Evolutionary conservation across 1,139 yeast species (phyloP).

Genomic region (Magnusiomyces magnusii): DNA sequence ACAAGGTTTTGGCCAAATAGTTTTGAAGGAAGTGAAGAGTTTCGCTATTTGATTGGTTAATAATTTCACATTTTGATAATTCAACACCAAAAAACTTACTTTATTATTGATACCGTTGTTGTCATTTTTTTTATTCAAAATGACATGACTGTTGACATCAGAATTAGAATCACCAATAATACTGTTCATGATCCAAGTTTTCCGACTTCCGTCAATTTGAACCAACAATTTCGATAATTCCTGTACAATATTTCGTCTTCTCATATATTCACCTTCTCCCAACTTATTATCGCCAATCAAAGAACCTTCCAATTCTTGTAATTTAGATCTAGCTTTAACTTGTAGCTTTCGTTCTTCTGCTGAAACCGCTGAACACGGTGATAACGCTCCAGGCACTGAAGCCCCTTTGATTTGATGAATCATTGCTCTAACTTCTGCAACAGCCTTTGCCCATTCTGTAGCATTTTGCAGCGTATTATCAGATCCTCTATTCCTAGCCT

Average conservation of each 20-base stretch:
- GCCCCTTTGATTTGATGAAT: slow-evolving; percentile 21
- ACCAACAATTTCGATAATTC: slow-evolving; percentile 18
- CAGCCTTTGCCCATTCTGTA: slow-evolving; percentile 29
- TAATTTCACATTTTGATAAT: too few species aligned
- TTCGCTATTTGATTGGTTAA: too few species aligned
- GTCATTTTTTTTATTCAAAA: too few species aligned
- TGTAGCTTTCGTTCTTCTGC: slow-evolving; percentile 23
- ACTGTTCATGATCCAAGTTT: background rate
- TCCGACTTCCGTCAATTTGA: slow-evolving; percentile 5
- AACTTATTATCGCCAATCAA: slow-evolving; percentile 19
- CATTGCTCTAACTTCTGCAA: slow-evolving; percentile 22
- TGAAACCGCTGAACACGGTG: background rate
- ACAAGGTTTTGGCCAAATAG: background rate
- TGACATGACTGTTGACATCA: too few species aligned
- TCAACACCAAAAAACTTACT: too few species aligned
- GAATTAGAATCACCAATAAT: background rate
- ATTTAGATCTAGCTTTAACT: slow-evolving; percentile 25
- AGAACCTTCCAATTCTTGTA: slow-evolving; percentile 27
- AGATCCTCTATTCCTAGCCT: slow-evolving; percentile 2
- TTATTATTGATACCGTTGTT: too few species aligned
- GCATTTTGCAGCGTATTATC: slow-evolving; percentile 11
- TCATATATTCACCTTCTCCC: slow-evolving; percentile 27
- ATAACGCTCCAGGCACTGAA: background rate
- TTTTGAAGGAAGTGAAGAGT: background rate
- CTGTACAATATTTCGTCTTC: slow-evolving; percentile 24